Conservation (phyloP, 331 rosid genomes). For the Prunus yedoensis region DNA sequence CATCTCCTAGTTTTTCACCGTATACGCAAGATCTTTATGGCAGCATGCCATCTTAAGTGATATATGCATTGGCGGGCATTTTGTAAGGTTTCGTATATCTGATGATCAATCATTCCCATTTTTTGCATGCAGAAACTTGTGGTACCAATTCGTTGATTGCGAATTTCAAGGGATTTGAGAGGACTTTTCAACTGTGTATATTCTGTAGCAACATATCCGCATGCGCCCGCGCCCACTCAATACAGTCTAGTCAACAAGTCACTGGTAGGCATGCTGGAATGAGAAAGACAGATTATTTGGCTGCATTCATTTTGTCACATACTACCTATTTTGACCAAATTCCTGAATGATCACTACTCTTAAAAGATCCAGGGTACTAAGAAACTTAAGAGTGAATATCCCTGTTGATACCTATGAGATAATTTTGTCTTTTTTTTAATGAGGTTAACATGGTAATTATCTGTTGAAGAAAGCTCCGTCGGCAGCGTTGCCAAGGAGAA, state of each 20-base stretch:
- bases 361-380: background rate
- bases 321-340: background rate
- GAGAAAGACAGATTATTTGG: conserved; percentile 8
- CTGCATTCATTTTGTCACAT: background rate
- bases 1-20: background rate
- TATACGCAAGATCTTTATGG: background rate
- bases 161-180: background rate
- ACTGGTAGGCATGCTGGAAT: conserved; percentile 1
- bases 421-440: background rate
- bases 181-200: background rate
- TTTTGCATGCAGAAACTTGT: conserved; percentile 4
- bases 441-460: background rate
- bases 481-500: conserved; percentile 37
- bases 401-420: background rate
- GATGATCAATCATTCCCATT: background rate
- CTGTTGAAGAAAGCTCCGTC: conserved; percentile 12
- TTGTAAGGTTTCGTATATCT: background rate
- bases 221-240: background rate
- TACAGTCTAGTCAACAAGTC: background rate
- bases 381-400: background rate
- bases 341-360: background rate
- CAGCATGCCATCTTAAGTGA: too few species aligned
- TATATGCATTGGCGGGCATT: background rate
- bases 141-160: background rate
- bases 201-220: background rate